Evolutionary conservation across 2,329 filamentous ascomycete genomes (phyloP), one percentile per base, ranked within the genome.

Genomic region (Ceratocystis diversiconidia): DNA sequence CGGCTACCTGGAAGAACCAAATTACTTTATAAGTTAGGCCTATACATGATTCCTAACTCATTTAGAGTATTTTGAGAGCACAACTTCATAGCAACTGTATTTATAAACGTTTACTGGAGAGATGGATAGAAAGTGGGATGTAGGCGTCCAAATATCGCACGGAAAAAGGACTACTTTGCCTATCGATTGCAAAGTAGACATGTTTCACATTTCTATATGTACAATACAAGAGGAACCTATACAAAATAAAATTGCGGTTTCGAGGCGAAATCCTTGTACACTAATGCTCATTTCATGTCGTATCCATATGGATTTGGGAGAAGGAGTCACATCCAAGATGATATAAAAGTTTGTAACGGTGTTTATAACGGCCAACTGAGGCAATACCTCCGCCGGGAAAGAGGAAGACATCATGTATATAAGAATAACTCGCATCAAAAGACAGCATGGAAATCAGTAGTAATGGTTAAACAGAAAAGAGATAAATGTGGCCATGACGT

Each of bases 1-100:
- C 92, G 62, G 90, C 89, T 48, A 91, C 89, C 63, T 97, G 90
- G 87, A 89, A 90, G 79, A 87, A 85, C 61, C 90, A 97, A 79
- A 96, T 97, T 74, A 85, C 81, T 68, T 73, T 92, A 74, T 90
- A 83, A 76, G 22, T 19, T 60, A 3, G 67, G 55, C n/a, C 62
- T 25, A 66, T 28, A 50, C 36, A 25, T 41, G 22, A 2, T 12
- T 28, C 41, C 22, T 28, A 17, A 25, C 36, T 17, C 28, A 5
- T 32, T 1, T 10, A 50, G 48, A 19, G 19, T 41, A 25, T 48
- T 60, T 28, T 41, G 32, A 32, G 55, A 44, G 19, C 41, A 65
- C 48, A 50, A 65, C 62, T 65, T 65, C 46, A 62, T 48, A 50
- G 36, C 61, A 52, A 41, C 64, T 67, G 66, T 65, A 67, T 67